Evolutionary conservation across 805 yeast genomes (phyloP).

Genomic region (Citeromyces nyonsensis): DNA sequence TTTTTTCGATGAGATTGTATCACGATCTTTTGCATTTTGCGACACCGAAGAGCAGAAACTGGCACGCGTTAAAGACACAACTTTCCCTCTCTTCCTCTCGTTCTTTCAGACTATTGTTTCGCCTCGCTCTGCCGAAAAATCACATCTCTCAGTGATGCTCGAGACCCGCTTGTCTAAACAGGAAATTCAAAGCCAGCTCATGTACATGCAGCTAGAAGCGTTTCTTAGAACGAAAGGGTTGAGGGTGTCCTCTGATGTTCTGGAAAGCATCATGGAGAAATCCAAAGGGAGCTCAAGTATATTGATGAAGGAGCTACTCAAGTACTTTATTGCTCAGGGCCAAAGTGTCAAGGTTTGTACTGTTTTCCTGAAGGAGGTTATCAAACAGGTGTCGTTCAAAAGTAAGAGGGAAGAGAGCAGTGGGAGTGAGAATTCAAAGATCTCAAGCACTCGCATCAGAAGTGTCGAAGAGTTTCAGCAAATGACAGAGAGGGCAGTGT

Average conservation of each 20-base stretch:
- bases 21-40: slow-evolving; percentile 10
- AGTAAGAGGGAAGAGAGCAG: too few relatives aligned
- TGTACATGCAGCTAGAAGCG: slow-evolving; percentile 22
- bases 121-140: slow-evolving; percentile 16
- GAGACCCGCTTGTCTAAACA: slow-evolving; percentile 18
- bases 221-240: slow-evolving; percentile 31
- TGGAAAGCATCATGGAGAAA: slow-evolving; percentile 19
- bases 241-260: slow-evolving; percentile 21
- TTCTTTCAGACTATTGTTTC: slow-evolving; percentile 21
- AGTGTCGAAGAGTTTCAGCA: too few relatives aligned
- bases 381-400: slow-evolving; percentile 8
- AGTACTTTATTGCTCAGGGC: slow-evolving; percentile 24
- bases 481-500: too few relatives aligned
- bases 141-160: slow-evolving; percentile 26
- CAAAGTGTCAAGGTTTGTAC: slow-evolving; percentile 19
- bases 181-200: slow-evolving; percentile 17
- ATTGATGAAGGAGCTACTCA: slow-evolving; percentile 23
- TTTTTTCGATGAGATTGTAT: slow-evolving; percentile 3
- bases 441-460: too few relatives aligned
- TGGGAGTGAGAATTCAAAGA: too few relatives aligned
- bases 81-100: slow-evolving; percentile 14
- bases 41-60: slow-evolving; percentile 14
- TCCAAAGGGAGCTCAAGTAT: slow-evolving; percentile 20
- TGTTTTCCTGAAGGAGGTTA: slow-evolving; percentile 16
- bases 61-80: slow-evolving; percentile 18